Conservation (phyloP, 1,139 yeast species). For the Nematodospora anomalae region DNA sequence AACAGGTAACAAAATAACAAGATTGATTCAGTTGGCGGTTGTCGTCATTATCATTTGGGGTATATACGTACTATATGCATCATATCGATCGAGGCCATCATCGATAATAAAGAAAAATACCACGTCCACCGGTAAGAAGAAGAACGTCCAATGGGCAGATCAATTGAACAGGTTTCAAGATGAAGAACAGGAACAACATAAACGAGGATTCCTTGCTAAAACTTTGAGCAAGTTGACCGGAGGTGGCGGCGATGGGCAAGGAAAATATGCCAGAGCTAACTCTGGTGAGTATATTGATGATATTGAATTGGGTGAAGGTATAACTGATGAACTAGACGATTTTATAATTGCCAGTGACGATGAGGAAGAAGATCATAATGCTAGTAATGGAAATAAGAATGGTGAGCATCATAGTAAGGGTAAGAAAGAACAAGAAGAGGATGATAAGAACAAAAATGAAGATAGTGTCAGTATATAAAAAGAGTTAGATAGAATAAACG, state of each 20-base stretch:
- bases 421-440: too few relatives aligned
- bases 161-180: conserved; percentile 41
- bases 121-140: conserved; percentile 36
- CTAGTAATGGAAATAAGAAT: background rate
- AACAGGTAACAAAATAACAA: conserved; percentile 32
- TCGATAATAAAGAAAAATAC: conserved; percentile 38
- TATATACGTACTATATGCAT: conserved; percentile 36
- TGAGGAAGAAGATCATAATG: conserved; percentile 22
- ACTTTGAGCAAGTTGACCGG: conserved; percentile 42
- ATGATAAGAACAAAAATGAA: background rate
- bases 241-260: conserved; percentile 21
- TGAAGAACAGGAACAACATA: conserved; percentile 23
- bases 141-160: conserved; percentile 62
- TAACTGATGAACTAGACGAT: conserved; percentile 20
- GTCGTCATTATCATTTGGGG: conserved; percentile 46
- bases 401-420: too few relatives aligned
- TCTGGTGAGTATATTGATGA: conserved; percentile 26
- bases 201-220: conserved; percentile 36
- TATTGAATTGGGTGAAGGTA: conserved; percentile 40
- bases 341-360: conserved; percentile 49
- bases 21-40: conserved; percentile 45
- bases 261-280: conserved; percentile 27
- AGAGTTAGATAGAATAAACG: background rate
- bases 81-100: conserved; percentile 43
- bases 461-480: background rate